A percentile compares a stretch with the other conserved stretches of the same genome.
Conservation (phyloP, 2,329 filamentous ascomycete species). For the Nigrospora oryzae region DNA sequence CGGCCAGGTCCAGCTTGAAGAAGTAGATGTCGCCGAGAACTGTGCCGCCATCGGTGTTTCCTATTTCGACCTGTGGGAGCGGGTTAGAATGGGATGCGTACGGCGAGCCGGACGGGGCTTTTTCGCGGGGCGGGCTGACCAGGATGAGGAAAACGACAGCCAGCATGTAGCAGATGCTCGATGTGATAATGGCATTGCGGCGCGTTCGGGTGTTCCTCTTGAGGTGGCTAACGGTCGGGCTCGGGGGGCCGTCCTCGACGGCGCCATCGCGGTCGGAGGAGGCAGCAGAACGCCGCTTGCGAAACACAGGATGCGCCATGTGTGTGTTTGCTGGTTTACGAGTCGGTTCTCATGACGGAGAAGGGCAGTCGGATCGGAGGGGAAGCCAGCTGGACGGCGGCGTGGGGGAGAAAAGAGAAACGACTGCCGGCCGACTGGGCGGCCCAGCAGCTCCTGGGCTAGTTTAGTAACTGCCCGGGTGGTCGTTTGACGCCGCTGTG, state of each 20-base stretch:
- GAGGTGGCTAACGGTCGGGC: conserved; percentile 19
- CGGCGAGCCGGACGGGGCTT: too few relatives aligned
- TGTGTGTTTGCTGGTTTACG: neutral
- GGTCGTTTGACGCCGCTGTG: too few relatives aligned
- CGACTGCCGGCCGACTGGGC: too few relatives aligned
- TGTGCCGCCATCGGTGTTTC: conserved; percentile 56
- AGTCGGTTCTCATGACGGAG: too few relatives aligned
- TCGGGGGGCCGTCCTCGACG: conserved; percentile 9
- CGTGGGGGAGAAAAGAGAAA: too few relatives aligned
- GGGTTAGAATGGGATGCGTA: too few relatives aligned
- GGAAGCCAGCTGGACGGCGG: too few relatives aligned
- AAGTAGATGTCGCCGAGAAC: conserved; percentile 70
- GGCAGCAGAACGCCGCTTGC: conserved; percentile 11
- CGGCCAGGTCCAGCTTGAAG: conserved; percentile 72
- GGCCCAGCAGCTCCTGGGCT: too few relatives aligned
- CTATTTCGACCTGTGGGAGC: conserved; percentile 49
- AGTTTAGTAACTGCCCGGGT: too few relatives aligned
- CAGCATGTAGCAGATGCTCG: conserved; percentile 63
- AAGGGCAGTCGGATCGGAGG: too few relatives aligned
- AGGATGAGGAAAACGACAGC: conserved; percentile 73
- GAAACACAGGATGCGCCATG: conserved; percentile 14
- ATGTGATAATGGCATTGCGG: conserved; percentile 53
- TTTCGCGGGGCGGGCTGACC: conserved; percentile 30
- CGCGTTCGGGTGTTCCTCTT: conserved; percentile 44
- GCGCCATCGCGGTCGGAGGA: conserved; percentile 7